Evolutionary conservation across 352 stramenopile species (phyloP), one percentile per base, ranked within the genome.

Genomic region (Globisporangium splendens): DNA sequence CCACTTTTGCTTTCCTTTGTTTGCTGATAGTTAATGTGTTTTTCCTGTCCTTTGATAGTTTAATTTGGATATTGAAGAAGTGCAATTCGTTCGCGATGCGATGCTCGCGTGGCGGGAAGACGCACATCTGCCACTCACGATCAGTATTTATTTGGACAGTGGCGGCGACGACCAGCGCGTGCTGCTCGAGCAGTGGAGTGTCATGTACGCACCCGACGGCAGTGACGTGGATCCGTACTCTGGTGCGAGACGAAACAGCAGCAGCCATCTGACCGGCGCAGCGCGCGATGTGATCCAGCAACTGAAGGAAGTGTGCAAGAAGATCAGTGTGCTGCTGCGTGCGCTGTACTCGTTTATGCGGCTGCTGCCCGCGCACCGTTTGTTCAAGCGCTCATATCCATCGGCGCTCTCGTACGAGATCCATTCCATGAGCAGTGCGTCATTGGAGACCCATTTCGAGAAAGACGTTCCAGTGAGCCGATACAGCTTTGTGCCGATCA

Each of bases 41-140:
- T 33, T 22, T 0, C 3, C n/a, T n/a, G n/a, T 5, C 12, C 10
- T 3, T 6, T 3, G 61, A 28, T 50, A 89, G 70, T 90, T 95
- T 55, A 93, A 93, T 54, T 56, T 95, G 35, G 86, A 93, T 46
- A 93, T 95, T 62, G 81, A 93, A 64, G 86, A 93, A 57, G 62
- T 90, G 22, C 70, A 65, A 22, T 70, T 73, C 20, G 70, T 95
- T 15, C 79, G 86, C 17, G 82, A 93, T 0, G 63, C 72, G 17
- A 88, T 95, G 75, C 50, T 65, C 2, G 54, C 69, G 8, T 93
- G 79, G 79, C 79, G 80, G 39, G 81, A 92, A 33, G 79, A 93
- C 60, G 83, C 93, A 11, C 73, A 84, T 31, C 53, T 74, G 44
- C 86, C 86, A 28, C 56, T 95, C 31, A 69, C 73, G 3, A 72